Base-by-base conservation (phyloP, 257 asterid species). In the Solanum corneliomulleri region DNA sequence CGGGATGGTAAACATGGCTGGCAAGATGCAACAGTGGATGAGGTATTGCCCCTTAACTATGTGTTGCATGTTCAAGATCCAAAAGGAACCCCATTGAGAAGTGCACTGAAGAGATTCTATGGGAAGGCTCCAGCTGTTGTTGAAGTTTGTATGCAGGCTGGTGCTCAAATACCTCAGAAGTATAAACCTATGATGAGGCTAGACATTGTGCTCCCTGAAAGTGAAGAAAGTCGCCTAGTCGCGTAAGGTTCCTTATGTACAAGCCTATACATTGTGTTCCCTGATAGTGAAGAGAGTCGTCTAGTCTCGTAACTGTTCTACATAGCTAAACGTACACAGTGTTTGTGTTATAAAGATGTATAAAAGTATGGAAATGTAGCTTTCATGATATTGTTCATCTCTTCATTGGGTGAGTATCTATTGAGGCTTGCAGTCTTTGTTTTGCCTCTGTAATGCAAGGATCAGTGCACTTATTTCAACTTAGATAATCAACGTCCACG, bases 1-100 rank as follows among this genome's bases (percentile, higher is more conserved):
- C 93, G 98, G 82, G 98, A 95, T 52, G 99, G 98, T 86, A 95
- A 95, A 88, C 98, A 97, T 84, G 99, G 98, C 12, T 97, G 98
- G 99, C 99, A 95, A 89, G 98, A 94, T 64, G 98, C 99, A 1
- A 95, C 94, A 2, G 95, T 95, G 60, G 99, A 97, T 68, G 99
- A 97, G 87, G 94, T 95, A 68, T 90, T 95, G 81, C 98, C 98
- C 1, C 98, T 98, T 1, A 97, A 97, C 86, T 93, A 93, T 37
- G 98, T 94, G 78, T 97, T 97, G 98, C 96, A 94, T 86, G 97
- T 93, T 27, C 89, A 89, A 82, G 98, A 97, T 64, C 95, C 94
- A 11, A 91, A 91, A 68, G 98, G 99, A 68, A 92, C 93, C 52
- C 91, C 96, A 7, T 56, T 95, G 92, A 91, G 89, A 76, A 91